Conservation (phyloP, 225 moss, liverwort and hornwort species). For the Pleurozium schreberi region DNA sequence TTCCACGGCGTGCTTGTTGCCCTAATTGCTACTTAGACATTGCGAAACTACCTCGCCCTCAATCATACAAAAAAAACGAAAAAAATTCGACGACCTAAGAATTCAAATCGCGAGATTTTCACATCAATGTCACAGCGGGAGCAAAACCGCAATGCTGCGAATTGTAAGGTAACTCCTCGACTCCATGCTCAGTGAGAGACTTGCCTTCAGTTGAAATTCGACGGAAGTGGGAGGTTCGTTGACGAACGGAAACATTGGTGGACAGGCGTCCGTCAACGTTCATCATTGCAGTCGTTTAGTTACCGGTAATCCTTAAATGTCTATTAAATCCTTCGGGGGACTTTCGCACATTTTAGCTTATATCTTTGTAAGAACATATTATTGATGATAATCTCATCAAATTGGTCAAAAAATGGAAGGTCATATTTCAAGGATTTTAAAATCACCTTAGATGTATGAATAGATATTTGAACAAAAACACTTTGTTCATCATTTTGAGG, state of each 20-base stretch:
- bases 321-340: background rate
- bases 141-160: background rate
- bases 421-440: no score
- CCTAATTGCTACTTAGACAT: background rate
- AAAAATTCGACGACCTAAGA: background rate
- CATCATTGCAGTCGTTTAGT: background rate
- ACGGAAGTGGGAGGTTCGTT: background rate
- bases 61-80: background rate
- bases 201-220: background rate
- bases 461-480: no score
- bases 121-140: background rate
- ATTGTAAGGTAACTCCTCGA: background rate
- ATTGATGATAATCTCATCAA: no score
- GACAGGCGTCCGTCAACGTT: background rate
- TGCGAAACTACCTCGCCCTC: background rate
- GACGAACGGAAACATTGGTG: background rate
- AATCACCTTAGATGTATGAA: no score
- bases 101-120: background rate
- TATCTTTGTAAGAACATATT: background rate
- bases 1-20: background rate
- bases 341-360: background rate
- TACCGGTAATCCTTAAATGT: background rate
- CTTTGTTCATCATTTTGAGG: no score
- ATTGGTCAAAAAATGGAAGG: no score
- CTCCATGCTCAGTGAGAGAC: background rate